Percentiles rank a stretch among this genome's conserved stretches.
These are phyloP conservation scores for Aspergillus arachidicola DNA, from an alignment of 2,329 filamentous ascomycete genomes.

Conservation along the genomic window DNA sequence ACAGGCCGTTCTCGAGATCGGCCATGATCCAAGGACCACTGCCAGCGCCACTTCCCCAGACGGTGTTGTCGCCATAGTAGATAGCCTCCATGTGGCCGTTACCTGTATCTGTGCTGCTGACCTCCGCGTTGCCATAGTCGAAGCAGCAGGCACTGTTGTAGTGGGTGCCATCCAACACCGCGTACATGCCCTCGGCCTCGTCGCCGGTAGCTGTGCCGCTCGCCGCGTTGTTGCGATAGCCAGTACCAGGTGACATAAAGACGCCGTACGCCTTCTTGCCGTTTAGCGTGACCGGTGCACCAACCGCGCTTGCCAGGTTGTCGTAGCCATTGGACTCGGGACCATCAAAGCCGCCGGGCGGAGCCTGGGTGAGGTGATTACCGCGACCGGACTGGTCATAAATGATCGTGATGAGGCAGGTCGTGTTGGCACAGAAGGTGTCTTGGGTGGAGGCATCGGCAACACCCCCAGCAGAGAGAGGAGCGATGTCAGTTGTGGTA, in stretches of 20 bases:
- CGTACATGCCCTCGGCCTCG: constrained; percentile 45
- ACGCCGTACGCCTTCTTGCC: constrained; percentile 66
- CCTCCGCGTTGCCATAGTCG: constrained; percentile 62
- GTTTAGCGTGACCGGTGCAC: constrained; percentile 63
- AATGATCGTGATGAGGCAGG: constrained; percentile 65
- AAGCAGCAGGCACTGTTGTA: constrained; percentile 47
- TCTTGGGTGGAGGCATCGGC: constrained; percentile 65
- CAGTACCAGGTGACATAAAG: constrained; percentile 62
- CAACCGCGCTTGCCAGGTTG: constrained; percentile 61
- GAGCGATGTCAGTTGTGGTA: constrained; percentile 51
- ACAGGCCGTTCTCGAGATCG: constrained; percentile 68
- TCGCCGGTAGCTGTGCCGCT: constrained; percentile 59
- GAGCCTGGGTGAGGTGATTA: constrained; percentile 66
- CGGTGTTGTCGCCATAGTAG: constrained; percentile 61
- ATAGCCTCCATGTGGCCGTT: constrained; percentile 71
- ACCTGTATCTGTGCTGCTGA: constrained; percentile 56
- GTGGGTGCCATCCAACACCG: constrained; percentile 36
- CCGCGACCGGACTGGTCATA: constrained; percentile 66
- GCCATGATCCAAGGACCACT: constrained; percentile 70
- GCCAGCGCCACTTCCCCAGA: constrained; percentile 61
- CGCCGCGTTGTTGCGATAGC: constrained; percentile 62
- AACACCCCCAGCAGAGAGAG: constrained; percentile 61
- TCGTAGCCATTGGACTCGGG: constrained; percentile 61
- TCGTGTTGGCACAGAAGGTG: constrained; percentile 61
- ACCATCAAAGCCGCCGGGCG: constrained; percentile 59